phyloP scores from a whole-genome alignment of 768 basidiomycete genomes.

The Tricholoma hemisulphureum region DNA sequence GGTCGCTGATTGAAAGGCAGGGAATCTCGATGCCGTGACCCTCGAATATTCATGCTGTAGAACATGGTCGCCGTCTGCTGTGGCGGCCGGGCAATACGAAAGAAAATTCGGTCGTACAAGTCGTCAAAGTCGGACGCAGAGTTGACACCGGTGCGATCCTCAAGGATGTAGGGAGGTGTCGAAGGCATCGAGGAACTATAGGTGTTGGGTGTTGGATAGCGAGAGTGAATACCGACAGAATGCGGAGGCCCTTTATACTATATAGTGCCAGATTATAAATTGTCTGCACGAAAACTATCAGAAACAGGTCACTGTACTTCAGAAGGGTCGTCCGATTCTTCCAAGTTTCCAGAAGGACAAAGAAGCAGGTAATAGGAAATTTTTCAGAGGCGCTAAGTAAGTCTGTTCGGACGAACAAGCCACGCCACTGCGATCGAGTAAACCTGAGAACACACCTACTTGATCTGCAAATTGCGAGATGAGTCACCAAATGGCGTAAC shows the following conservation, averaged over 20 bases:
- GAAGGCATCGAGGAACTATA: background rate
- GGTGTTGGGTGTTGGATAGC: background rate
- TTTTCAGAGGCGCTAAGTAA: constrained; percentile 4
- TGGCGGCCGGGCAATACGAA: constrained; percentile 55
- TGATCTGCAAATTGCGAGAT: background rate
- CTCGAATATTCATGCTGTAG: constrained; percentile 65
- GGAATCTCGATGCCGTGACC: constrained; percentile 56
- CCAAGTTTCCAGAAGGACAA: constrained; percentile 2
- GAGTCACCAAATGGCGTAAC: background rate
- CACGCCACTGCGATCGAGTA: constrained; percentile 2
- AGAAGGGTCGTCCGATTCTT: constrained; percentile 5
- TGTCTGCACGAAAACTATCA: constrained; percentile 5
- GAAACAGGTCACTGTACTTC: background rate
- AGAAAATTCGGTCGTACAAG: constrained; percentile 73
- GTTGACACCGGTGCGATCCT: constrained; percentile 5
- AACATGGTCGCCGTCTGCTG: constrained; percentile 49
- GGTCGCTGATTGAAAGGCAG: constrained; percentile 54
- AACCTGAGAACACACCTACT: background rate
- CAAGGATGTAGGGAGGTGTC: constrained; percentile 1
- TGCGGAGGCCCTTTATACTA: constrained; percentile 4
- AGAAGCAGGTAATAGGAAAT: background rate
- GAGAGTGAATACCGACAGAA: background rate
- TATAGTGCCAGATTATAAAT: constrained; percentile 2
- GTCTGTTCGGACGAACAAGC: constrained; percentile 3
- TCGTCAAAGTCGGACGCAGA: constrained; percentile 69